Evolutionary conservation across 768 basidiomycete species (phyloP).

Genomic region (Tylopilus plumbeoviolaceoides): DNA sequence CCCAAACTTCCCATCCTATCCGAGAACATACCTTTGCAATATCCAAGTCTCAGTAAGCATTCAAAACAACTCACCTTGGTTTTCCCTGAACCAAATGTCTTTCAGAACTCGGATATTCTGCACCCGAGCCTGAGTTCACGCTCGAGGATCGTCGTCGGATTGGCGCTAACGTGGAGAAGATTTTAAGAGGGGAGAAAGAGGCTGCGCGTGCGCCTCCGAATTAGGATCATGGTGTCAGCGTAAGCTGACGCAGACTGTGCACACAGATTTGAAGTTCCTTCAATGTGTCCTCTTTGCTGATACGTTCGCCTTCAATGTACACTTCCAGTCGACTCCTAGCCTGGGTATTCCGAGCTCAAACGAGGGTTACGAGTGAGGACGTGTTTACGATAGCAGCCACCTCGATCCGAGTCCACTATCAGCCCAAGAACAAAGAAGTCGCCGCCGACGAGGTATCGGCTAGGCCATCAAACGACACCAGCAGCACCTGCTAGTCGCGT

Average conservation of each 20-base stretch:
- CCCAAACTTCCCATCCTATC: slow-evolving; percentile 47
- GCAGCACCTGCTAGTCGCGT: too few species aligned
- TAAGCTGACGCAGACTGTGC: background rate
- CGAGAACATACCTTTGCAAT: slow-evolving; percentile 62
- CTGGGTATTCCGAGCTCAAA: too few species aligned
- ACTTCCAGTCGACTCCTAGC: too few species aligned
- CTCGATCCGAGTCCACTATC: too few species aligned
- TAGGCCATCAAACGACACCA: too few species aligned
- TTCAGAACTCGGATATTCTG: slow-evolving; percentile 69
- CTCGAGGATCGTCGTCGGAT: slow-evolving; percentile 59
- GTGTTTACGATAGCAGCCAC: too few species aligned
- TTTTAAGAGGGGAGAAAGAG: slow-evolving; percentile 58
- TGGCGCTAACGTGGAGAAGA: slow-evolving; percentile 57
- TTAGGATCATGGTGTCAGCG: background rate
- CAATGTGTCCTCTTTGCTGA: background rate
- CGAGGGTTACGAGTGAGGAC: too few species aligned
- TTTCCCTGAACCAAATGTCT: background rate
- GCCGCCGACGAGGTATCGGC: too few species aligned
- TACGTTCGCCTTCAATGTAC: background rate
- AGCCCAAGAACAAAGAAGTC: too few species aligned
- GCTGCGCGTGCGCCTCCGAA: slow-evolving; percentile 57
- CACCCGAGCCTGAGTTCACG: slow-evolving; percentile 42
- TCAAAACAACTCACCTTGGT: background rate
- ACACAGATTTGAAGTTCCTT: background rate
- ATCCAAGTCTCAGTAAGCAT: slow-evolving; percentile 57